phyloP scores from a whole-genome alignment of 164 flowering plant species.

The Dillenia turbinata region DNA sequence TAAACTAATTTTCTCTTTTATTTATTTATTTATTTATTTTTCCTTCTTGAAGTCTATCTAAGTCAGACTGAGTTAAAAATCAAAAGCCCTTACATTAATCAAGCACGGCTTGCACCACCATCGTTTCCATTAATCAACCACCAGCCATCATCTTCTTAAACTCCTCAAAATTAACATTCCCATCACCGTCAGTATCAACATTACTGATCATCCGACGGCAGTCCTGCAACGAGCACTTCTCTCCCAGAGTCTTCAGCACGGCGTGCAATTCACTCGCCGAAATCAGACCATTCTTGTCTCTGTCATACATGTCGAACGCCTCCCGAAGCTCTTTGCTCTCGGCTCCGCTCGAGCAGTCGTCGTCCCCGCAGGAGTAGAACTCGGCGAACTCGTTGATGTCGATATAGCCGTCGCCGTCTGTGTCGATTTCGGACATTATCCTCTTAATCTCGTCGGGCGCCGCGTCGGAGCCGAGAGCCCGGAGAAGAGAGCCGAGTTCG shows the following conservation, averaged over 20 bases:
- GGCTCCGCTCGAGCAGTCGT: neutral
- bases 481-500: constrained; percentile 17
- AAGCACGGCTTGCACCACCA: too few relatives aligned
- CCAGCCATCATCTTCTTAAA: constrained; percentile 17
- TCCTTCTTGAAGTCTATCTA: too few relatives aligned
- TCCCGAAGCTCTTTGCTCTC: constrained; percentile 6
- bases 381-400: constrained; percentile 21
- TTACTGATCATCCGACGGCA: constrained; percentile 11
- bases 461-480: constrained; percentile 15
- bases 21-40: too few relatives aligned
- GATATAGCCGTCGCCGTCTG: constrained; percentile 25
- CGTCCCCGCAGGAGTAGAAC: neutral
- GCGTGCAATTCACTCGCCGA: constrained; percentile 16
- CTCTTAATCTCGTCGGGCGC: constrained; percentile 12
- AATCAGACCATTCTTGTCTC: constrained; percentile 16
- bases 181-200: constrained; percentile 22
- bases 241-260: constrained; percentile 18
- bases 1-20: too few relatives aligned
- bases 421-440: constrained; percentile 23
- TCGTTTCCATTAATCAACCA: too few relatives aligned
- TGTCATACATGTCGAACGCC: constrained; percentile 19
- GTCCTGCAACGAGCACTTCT: constrained; percentile 11
- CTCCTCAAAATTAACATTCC: constrained; percentile 16
- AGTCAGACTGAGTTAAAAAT: too few relatives aligned
- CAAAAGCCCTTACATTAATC: too few relatives aligned